These are phyloP conservation scores for Schoenoplectus tabernaemontani DNA, from an alignment of 202 grass and related monocot genomes.

Conservation along the genomic window DNA sequence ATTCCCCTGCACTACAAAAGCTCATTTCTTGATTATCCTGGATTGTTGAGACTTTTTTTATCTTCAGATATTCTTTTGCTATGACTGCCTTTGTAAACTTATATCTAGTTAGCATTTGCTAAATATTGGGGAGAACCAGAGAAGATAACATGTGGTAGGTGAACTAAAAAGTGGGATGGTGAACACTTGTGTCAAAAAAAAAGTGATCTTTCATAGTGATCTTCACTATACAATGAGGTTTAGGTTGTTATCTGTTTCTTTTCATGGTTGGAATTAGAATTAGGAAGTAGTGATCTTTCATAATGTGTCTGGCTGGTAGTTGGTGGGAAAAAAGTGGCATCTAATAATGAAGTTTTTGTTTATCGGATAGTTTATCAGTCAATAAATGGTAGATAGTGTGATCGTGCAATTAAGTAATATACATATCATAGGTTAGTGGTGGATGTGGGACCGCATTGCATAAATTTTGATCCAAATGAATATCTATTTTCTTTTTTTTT, in stretches of 20 bases:
- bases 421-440: not conserved
- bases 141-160: not conserved
- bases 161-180: not conserved
- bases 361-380: not conserved
- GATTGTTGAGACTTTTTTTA: not conserved
- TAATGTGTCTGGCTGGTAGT: not conserved
- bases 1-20: not conserved
- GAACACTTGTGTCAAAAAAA: not conserved
- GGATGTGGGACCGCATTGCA: not conserved
- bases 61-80: not conserved
- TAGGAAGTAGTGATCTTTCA: constrained; percentile 4
- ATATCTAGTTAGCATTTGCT: not conserved
- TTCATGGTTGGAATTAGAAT: constrained; percentile 5
- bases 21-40: not conserved
- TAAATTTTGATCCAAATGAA: not conserved
- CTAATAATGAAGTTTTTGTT: not conserved
- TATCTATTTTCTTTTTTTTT: not conserved
- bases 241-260: not conserved
- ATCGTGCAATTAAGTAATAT: not conserved
- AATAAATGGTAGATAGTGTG: not conserved
- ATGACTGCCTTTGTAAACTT: not conserved
- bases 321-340: constrained; percentile 3
- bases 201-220: not conserved
- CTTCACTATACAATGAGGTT: not conserved
- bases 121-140: not conserved